Evolutionary conservation across 2,329 filamentous ascomycete genomes (phyloP), one percentile per base, ranked within the genome.

Genomic region (Exophiala dermatitidis): DNA sequence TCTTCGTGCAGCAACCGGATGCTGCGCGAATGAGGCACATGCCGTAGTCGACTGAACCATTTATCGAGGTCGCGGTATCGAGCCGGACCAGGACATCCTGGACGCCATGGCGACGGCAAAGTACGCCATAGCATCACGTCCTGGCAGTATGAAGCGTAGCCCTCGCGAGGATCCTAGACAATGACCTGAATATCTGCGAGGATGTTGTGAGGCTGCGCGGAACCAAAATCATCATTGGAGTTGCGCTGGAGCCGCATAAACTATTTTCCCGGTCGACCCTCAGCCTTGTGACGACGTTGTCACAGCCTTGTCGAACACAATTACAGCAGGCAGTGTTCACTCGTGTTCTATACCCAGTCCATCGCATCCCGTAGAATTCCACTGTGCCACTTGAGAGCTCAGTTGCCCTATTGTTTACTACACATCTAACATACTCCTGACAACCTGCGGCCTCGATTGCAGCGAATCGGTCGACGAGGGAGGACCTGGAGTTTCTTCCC

Each of bases 351-450:
- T 19, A 19, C 19, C 19, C 19, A 19, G 19, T 19, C 19, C 19
- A 19, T 19, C 2, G 19, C 19, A 19, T 19, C 19, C 19, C 19
- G 19, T 2, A 19, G 19, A 19, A 19, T 19, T n/a, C 34, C 34
- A 37, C 7, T 37, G n/a, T 37, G 7, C n/a, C 34, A 7, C 7
- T 37, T 37, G 7, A 7, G 34, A 37, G 3, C 19, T 10, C 38
- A 41, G 38, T 41, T 41, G 10, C 34, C 7, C 19, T 45, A 45
- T n/a, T 32, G n/a, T 9, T n/a, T 1, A 38, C 62, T 56, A 72
- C 6, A 73, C 61, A 65, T 73, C 70, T 61, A 74, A 61, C 71
- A 74, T 74, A 59, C 69, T 71, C 56, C 68, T 65, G 2, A 69
- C 52, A 38, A 67, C 60, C 53, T 71, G 69, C 19, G 66, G 66